These are phyloP conservation scores for Ramularia endophylla DNA, from an alignment of 2,329 filamentous ascomycete species.

Conservation along the genomic window DNA sequence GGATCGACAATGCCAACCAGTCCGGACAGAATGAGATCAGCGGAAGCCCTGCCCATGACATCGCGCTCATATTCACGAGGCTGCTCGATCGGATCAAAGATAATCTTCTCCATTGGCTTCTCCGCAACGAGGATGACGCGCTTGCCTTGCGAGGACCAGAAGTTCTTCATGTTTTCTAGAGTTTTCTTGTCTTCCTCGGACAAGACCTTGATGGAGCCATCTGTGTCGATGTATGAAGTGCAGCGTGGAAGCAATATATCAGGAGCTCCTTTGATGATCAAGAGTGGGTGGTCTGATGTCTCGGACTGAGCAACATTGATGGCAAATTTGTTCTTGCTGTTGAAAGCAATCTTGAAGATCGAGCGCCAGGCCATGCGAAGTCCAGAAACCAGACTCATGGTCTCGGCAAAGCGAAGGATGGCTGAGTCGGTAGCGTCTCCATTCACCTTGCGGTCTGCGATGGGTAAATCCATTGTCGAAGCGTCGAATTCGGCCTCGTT, in stretches of 20 bases:
- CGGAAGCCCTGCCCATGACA: slow-evolving; percentile 49
- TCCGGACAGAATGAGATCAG: slow-evolving; percentile 49
- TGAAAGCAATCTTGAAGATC: slow-evolving; percentile 65
- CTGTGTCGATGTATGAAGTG: slow-evolving; percentile 49
- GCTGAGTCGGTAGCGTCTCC: slow-evolving; percentile 74
- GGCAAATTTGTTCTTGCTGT: slow-evolving; percentile 79
- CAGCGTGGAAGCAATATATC: slow-evolving; percentile 65
- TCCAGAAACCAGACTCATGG: slow-evolving; percentile 54
- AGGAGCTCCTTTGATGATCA: slow-evolving; percentile 75
- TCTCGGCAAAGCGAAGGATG: slow-evolving; percentile 65
- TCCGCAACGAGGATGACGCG: slow-evolving; percentile 62
- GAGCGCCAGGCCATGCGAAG: slow-evolving; percentile 59
- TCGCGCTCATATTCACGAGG: slow-evolving; percentile 49
- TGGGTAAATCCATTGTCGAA: slow-evolving; percentile 52
- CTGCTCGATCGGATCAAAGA: slow-evolving; percentile 46
- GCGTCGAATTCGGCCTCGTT: slow-evolving; percentile 72
- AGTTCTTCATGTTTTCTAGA: slow-evolving; percentile 57
- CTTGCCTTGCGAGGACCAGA: slow-evolving; percentile 63
- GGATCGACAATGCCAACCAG: slow-evolving; percentile 56
- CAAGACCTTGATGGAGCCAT: slow-evolving; percentile 50
- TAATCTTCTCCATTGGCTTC: slow-evolving; percentile 50
- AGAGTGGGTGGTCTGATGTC: slow-evolving; percentile 33
- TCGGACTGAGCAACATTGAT: slow-evolving; percentile 53
- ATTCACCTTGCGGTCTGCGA: slow-evolving; percentile 59
- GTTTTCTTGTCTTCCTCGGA: slow-evolving; percentile 48